phyloP scores from a whole-genome alignment of 345 rosid genomes.

The Brassica carinata region DNA sequence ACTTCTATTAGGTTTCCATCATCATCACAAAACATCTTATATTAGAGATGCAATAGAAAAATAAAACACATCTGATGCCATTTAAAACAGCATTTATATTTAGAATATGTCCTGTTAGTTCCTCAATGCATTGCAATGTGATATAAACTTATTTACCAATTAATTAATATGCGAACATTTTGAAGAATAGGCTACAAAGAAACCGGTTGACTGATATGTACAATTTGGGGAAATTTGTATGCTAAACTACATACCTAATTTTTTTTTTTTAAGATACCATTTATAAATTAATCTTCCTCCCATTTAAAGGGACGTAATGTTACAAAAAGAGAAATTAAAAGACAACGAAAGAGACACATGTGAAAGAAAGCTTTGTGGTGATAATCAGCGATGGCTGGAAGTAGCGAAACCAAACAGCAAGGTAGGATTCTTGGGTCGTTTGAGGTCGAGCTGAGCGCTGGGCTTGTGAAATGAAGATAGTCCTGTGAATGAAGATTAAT shows the following conservation, averaged over 20 bases:
- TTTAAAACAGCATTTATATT: neutral
- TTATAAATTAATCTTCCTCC: too few species aligned
- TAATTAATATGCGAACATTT: neutral
- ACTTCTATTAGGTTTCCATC: conserved; percentile 3
- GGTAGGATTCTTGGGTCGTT: too few species aligned
- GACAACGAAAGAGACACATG: too few species aligned
- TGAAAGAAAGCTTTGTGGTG: too few species aligned
- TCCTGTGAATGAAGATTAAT: too few species aligned
- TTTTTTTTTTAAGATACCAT: too few species aligned
- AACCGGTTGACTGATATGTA: neutral
- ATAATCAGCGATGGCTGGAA: too few species aligned
- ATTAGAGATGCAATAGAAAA: neutral
- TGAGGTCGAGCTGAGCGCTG: too few species aligned
- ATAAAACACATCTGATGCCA: neutral
- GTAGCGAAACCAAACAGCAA: too few species aligned
- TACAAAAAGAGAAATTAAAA: too few species aligned
- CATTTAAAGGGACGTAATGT: too few species aligned
- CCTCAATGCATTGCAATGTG: neutral
- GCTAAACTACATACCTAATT: neutral
- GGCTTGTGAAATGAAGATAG: too few species aligned
- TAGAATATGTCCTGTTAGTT: neutral
- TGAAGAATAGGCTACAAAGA: neutral
- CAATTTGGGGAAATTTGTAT: conserved; percentile 2
- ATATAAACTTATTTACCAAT: neutral
- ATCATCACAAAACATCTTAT: neutral